Evolutionary conservation across 2,329 filamentous ascomycete genomes (phyloP).

Genomic region (Colletotrichum noveboracense): DNA sequence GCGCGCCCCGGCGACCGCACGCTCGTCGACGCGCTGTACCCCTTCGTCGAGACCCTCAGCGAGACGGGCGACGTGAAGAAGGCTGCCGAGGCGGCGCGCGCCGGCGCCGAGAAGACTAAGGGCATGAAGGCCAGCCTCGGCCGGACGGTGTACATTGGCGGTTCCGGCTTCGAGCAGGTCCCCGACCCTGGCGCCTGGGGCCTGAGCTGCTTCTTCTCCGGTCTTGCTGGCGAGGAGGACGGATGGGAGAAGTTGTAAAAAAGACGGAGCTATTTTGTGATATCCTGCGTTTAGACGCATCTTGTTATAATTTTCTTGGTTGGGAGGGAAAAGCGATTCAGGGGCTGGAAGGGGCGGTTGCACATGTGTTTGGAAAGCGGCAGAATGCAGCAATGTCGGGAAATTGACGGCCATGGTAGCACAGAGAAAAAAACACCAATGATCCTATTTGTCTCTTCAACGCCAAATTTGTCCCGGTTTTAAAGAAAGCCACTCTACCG

Average conservation of each 20-base stretch:
- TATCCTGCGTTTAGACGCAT: neutral
- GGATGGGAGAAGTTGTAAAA: constrained; percentile 39
- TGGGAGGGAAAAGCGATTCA: neutral
- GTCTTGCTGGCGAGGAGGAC: constrained; percentile 66
- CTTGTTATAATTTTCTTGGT: neutral
- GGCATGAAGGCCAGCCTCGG: constrained; percentile 92
- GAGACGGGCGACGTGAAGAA: constrained; percentile 69
- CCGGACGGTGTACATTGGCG: constrained; percentile 79
- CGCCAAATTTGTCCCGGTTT: constrained; percentile 39
- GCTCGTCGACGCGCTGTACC: constrained; percentile 85
- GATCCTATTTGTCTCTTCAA: constrained; percentile 36
- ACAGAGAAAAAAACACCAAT: neutral
- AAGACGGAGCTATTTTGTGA: neutral
- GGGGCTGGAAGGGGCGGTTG: neutral
- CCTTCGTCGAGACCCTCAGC: constrained; percentile 78
- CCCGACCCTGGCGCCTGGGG: constrained; percentile 74
- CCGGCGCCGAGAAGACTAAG: constrained; percentile 84
- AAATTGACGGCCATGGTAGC: neutral
- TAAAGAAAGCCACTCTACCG: constrained; percentile 28
- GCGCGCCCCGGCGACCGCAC: constrained; percentile 90
- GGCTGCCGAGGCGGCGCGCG: constrained; percentile 76
- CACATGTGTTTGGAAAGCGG: neutral
- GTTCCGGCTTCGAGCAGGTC: constrained; percentile 53
- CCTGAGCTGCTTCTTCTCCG: constrained; percentile 80
- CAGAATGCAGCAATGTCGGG: neutral